Evolutionary conservation across 805 yeast genomes (phyloP), one percentile per base, ranked within the genome.

Genomic region (Candida sonorensis): DNA sequence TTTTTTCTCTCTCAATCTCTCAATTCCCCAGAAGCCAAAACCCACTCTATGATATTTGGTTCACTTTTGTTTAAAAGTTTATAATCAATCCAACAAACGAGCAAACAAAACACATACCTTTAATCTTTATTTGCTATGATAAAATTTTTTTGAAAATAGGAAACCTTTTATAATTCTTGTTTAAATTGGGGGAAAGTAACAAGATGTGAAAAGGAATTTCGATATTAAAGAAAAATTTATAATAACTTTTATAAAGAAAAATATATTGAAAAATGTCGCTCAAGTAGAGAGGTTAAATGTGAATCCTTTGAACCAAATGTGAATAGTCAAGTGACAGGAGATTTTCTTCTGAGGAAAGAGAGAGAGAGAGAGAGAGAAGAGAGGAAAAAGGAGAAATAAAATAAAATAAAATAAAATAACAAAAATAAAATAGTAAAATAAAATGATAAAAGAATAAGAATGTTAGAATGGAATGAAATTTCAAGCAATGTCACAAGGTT

Each of bases 341-440:
- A 41, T 51, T 46, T 55, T 42, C 44, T 55, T 59, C 61, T 59
- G 64, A 57, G 44, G 62, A 63, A 64, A 59, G 59, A 49, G 51
- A 45, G 45, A 45, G 49, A 41, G 45, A 42, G 48, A 50, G 47
- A 41, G 42, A 43, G 43, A 48, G 48, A 42, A 43, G 26, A 31
- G 42, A 41, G 35, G 42, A 38, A 34, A 34, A 33, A 27, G 27
- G 30, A 25, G 17, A 20, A 38, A 25, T 21, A 30, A 37, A 18
- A 36, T 26, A 26, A 31, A 32, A 37, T 23, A 35, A 24, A 20
- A 22, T 27, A 28, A 12, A 10, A 16, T 16, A 12, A 7, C 14
- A 13, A 15, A 27, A 31, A 18, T 30, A 28, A 25, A 21, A 29
- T 7, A 18, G 9, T 18, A 18, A 18, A 18, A 18, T 18, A 18